Conservation (phyloP, 1,284 basidiomycete species). For the Ustilago vetiveriae region DNA sequence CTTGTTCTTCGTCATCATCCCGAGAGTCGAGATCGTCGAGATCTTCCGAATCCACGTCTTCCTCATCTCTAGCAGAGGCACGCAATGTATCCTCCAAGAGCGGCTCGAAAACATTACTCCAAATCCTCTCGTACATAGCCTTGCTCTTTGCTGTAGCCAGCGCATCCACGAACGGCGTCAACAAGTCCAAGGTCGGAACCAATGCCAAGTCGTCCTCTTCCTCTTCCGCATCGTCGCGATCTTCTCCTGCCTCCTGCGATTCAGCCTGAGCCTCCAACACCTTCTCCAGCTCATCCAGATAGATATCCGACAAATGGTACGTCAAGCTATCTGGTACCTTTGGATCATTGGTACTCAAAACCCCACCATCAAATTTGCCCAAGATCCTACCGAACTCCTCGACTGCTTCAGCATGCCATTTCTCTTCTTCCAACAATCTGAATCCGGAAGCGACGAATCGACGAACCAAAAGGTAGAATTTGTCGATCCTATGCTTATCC, state of each 20-base stretch:
- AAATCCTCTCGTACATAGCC: conserved; percentile 76
- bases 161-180: conserved; percentile 77
- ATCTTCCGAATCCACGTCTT: too few species aligned
- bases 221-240: conserved; percentile 4
- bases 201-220: conserved; percentile 28
- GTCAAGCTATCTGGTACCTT: conserved; percentile 77
- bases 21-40: conserved; percentile 2
- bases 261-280: conserved; percentile 66
- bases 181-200: conserved; percentile 72
- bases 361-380: conserved; percentile 18
- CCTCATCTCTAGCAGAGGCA: conserved; percentile 12
- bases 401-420: conserved; percentile 73
- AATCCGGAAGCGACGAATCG: conserved; percentile 87
- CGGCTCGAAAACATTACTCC: conserved; percentile 75
- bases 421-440: conserved; percentile 76
- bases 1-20: conserved; percentile 26
- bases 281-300: conserved; percentile 88
- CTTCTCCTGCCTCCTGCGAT: background rate
- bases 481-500: conserved; percentile 82
- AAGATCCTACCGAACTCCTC: conserved; percentile 20
- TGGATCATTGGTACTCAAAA: conserved; percentile 70
- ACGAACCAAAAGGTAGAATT: conserved; percentile 93
- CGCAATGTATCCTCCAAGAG: conserved; percentile 67
- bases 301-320: conserved; percentile 87
- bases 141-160: conserved; percentile 75